Percentiles rank a stretch among this genome's conserved stretches.
These are phyloP conservation scores for Termitomyces sp. DNA, from an alignment of 768 basidiomycete genomes.

Conservation along the genomic window DNA sequence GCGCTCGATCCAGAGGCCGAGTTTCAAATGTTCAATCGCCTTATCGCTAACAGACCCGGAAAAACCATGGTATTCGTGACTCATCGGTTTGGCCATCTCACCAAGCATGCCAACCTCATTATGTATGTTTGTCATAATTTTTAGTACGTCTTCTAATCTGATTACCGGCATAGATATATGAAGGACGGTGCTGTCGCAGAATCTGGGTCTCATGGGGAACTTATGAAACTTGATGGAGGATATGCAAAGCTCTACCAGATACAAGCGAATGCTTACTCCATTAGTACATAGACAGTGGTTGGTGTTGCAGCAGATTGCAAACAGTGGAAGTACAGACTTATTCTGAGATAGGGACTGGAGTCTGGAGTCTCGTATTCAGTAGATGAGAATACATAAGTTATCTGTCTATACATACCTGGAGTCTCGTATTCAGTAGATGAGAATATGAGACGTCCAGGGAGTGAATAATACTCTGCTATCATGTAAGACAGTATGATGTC, in stretches of 20 bases:
- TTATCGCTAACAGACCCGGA: conserved; percentile 24
- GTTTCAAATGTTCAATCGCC: conserved; percentile 27
- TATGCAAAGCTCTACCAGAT: conserved; percentile 29
- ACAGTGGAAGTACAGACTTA: too few relatives aligned
- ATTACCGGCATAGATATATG: conserved; percentile 24
- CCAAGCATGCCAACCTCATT: conserved; percentile 30
- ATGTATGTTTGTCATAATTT: conserved; percentile 18
- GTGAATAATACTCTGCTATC: too few relatives aligned
- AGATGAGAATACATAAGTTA: too few relatives aligned
- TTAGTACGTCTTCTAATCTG: conserved; percentile 3
- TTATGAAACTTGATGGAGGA: conserved; percentile 25
- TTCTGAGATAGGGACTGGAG: too few relatives aligned
- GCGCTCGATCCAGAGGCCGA: conserved; percentile 41
- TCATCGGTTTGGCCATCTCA: conserved; percentile 32
- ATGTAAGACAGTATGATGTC: too few relatives aligned
- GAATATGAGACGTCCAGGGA: too few relatives aligned
- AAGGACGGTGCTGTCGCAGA: conserved; percentile 29
- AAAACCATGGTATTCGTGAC: conserved; percentile 37
- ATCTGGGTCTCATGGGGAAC: conserved; percentile 25
- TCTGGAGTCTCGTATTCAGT: too few relatives aligned
- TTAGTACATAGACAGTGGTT: conserved; percentile 12
- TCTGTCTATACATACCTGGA: too few relatives aligned
- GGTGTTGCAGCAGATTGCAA: too few relatives aligned
- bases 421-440: too few relatives aligned
- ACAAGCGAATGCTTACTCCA: conserved; percentile 28